These are phyloP conservation scores for Lactifluus echinatus DNA, from an alignment of 768 basidiomycete species.

Conservation along the genomic window DNA sequence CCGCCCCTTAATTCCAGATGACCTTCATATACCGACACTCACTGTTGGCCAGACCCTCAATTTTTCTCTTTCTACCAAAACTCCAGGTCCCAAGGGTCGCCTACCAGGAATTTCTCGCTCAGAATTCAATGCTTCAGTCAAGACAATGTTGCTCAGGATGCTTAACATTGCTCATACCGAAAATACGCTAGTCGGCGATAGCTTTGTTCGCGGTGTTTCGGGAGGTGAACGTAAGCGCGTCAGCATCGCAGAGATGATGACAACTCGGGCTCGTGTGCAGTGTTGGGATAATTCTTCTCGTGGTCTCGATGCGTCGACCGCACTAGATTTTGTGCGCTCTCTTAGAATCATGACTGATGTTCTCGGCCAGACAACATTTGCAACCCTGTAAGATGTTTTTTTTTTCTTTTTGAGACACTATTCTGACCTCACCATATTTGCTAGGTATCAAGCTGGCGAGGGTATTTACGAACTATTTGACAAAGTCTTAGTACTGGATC, in stretches of 20 bases:
- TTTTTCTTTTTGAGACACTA: not conserved
- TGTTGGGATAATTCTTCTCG: constrained; percentile 78
- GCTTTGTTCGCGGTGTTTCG: constrained; percentile 75
- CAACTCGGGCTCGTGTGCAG: constrained; percentile 72
- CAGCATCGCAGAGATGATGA: constrained; percentile 84
- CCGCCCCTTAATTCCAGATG: constrained; percentile 41
- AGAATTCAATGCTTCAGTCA: constrained; percentile 49
- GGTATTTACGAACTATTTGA: constrained; percentile 57
- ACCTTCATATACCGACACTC: constrained; percentile 76
- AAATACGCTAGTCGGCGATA: constrained; percentile 78
- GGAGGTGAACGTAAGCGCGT: constrained; percentile 82
- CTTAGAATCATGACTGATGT: constrained; percentile 48
- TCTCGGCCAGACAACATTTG: constrained; percentile 70
- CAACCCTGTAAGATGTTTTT: constrained; percentile 48
- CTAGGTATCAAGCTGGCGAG: constrained; percentile 71
- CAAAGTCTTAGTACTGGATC: constrained; percentile 73
- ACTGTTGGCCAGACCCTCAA: constrained; percentile 71
- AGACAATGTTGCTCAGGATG: constrained; percentile 61
- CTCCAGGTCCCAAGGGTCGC: constrained; percentile 67
- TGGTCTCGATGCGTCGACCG: constrained; percentile 46
- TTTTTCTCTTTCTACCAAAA: constrained; percentile 67
- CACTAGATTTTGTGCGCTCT: constrained; percentile 49
- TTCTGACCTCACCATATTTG: constrained; percentile 26
- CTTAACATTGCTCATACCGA: constrained; percentile 79
- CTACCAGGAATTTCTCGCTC: constrained; percentile 56